Percentiles rank a stretch among this genome's conserved stretches.
These are phyloP conservation scores for Coemansia sp. DNA, from an alignment of 192 early-diverging fungal species.

Conservation along the genomic window DNA sequence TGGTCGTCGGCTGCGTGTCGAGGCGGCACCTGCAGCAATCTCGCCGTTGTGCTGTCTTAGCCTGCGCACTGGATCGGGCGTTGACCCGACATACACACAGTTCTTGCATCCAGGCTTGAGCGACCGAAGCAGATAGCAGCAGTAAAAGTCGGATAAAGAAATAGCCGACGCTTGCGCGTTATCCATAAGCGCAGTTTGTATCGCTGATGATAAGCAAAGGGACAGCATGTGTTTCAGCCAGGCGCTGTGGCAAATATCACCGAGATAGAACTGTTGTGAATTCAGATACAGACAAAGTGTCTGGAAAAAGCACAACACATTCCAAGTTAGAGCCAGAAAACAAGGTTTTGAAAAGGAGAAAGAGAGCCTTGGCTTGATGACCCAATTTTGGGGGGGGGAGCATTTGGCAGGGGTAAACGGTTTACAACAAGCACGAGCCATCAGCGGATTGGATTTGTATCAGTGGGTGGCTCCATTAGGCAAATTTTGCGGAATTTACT, in stretches of 20 bases:
- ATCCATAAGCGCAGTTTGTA: not conserved
- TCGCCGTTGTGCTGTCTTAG: constrained; percentile 57
- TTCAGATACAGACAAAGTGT: not conserved
- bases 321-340: not conserved
- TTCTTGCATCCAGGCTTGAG: constrained; percentile 33
- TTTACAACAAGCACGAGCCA: not conserved
- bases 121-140: constrained; percentile 52
- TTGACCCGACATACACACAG: constrained; percentile 52
- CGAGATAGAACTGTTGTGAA: too few species aligned
- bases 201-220: not conserved
- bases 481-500: not conserved
- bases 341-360: not conserved
- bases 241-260: too few species aligned
- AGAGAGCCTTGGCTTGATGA: not conserved
- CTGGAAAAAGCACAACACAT: not conserved
- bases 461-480: not conserved
- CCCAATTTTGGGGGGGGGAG: not conserved
- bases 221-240: too few species aligned
- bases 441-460: too few species aligned
- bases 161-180: not conserved
- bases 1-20: constrained; percentile 35
- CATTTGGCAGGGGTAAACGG: too few species aligned
- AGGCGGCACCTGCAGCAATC: constrained; percentile 35
- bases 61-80: constrained; percentile 43
- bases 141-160: constrained; percentile 32